Base-by-base conservation (phyloP, 2,329 filamentous ascomycete species). In the Sordariomycetes sp. region DNA sequence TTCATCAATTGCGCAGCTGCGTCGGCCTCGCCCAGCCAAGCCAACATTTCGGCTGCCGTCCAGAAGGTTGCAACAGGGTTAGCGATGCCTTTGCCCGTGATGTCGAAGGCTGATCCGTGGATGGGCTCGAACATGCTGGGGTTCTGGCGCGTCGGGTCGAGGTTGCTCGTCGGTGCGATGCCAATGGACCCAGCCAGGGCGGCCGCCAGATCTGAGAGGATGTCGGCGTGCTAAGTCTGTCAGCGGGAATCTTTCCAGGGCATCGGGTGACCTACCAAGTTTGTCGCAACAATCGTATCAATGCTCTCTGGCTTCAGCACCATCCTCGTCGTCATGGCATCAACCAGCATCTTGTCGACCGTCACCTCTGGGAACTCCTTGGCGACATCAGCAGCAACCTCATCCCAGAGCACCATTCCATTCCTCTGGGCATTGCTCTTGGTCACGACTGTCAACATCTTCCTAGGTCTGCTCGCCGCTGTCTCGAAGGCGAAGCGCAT, bases 101-200 rank as follows among this genome's bases (percentile, higher is more conserved):
- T 75, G 40, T 76, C 71, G 39, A 74, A 74, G 1, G 72, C 72
- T 5, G 65, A 70, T 3, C 72, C 72, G 44, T 75, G 71, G 34
- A 77, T 75, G 0, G 72, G 72, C 56, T 77, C 73, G 40, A 77
- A 78, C 68, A 77, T 75, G 34, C 63, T 69, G 42, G 73, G 43
- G 53, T 73, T 49, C 52, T 70, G 19, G 49, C 70, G 50, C 1
- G 57, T 61, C 2, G 79, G 79, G 42, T 84, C 79, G 2, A 84
- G 61, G 44, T 82, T 83, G 32, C 68, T 74, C 0, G 79, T 82
- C 4, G 80, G 79, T 4, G 80, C 80, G 38, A 86, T 83, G 8
- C 81, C 79, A 39, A 85, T 84, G 3, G 72, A 79, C 0, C 80
- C 80, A 3, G 79, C 79, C 6, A 84, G 59, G 1, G 79, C 77